These are phyloP conservation scores for Kingdonia uniflora DNA, from an alignment of 164 flowering plant genomes.

Conservation along the genomic window DNA sequence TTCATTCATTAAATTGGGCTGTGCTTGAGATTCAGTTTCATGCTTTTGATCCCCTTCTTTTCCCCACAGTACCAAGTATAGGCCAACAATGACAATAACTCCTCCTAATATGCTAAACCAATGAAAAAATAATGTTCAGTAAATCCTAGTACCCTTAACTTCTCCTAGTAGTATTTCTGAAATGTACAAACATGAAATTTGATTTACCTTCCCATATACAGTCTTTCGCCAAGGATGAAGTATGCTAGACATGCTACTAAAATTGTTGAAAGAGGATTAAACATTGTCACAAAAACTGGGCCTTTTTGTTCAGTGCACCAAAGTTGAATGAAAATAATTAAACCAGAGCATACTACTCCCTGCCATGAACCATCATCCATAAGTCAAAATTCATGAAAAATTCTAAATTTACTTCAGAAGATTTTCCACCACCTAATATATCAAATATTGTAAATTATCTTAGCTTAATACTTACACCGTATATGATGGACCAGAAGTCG, in stretches of 20 bases:
- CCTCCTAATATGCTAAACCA: constrained; percentile 59
- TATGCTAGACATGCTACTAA: constrained; percentile 56
- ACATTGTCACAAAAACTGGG: constrained; percentile 84
- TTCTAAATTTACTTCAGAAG: not conserved
- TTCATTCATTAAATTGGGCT: constrained; percentile 4
- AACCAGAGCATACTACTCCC: constrained; percentile 64
- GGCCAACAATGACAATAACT: constrained; percentile 45
- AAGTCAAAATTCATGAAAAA: constrained; percentile 1
- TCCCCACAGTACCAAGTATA: constrained; percentile 76
- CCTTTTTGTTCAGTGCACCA: constrained; percentile 73
- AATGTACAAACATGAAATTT: not conserved
- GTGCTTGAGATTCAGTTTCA: constrained; percentile 15
- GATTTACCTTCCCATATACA: constrained; percentile 58
- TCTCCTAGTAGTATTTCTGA: too few relatives aligned
- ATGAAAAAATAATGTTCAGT: not conserved
- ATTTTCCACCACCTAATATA: not conserved
- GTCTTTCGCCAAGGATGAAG: constrained; percentile 55
- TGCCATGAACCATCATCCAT: constrained; percentile 20
- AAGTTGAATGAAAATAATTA: constrained; percentile 47
- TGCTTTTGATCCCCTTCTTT: constrained; percentile 45
- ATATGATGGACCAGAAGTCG: constrained; percentile 53
- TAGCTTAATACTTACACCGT: constrained; percentile 35
- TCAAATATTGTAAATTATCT: not conserved
- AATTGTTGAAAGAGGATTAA: constrained; percentile 63
- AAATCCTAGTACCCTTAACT: not conserved